Conservation (phyloP, 1,139 yeast species). For the Nadsonia commutata region DNA sequence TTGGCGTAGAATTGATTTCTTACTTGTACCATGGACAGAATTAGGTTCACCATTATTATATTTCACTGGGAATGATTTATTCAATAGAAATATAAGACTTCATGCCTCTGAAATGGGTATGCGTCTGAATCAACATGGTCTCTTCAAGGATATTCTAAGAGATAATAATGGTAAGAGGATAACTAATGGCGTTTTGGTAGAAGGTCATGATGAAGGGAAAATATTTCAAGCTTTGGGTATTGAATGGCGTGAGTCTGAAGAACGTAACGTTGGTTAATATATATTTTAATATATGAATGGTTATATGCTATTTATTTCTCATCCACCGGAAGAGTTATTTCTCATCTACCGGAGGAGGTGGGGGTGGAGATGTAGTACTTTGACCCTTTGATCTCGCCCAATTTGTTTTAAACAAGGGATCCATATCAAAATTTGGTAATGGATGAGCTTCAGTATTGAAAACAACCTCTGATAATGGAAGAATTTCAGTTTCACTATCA, state of each 20-base stretch:
- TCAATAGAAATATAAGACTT: slow-evolving; percentile 36
- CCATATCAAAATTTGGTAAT: slow-evolving; percentile 54
- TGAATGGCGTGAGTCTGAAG: slow-evolving; percentile 31
- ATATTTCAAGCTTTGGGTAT: slow-evolving; percentile 36
- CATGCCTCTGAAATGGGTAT: slow-evolving; percentile 32
- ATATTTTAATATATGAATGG: background rate
- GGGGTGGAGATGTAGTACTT: too few relatives aligned
- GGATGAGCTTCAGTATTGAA: slow-evolving; percentile 94
- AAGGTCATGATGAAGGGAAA: slow-evolving; percentile 31
- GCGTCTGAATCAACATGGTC: slow-evolving; percentile 36
- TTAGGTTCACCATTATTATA: slow-evolving; percentile 41
- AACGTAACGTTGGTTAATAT: slow-evolving; percentile 26
- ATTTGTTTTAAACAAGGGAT: slow-evolving; percentile 45
- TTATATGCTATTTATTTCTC: background rate
- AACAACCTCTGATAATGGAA: slow-evolving; percentile 53
- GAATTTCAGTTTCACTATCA: slow-evolving; percentile 32
- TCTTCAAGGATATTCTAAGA: slow-evolving; percentile 19
- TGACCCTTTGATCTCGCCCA: too few relatives aligned
- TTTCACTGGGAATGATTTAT: slow-evolving; percentile 43
- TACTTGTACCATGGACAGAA: slow-evolving; percentile 35
- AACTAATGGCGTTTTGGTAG: slow-evolving; percentile 22
- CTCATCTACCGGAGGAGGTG: too few relatives aligned
- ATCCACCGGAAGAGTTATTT: too few relatives aligned
- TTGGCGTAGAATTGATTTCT: slow-evolving; percentile 44
- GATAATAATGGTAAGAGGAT: slow-evolving; percentile 8